Percentiles rank a stretch among this genome's conserved stretches.
These are phyloP conservation scores for Xylaria multiplex DNA, from an alignment of 2,329 filamentous ascomycete genomes.

Conservation along the genomic window DNA sequence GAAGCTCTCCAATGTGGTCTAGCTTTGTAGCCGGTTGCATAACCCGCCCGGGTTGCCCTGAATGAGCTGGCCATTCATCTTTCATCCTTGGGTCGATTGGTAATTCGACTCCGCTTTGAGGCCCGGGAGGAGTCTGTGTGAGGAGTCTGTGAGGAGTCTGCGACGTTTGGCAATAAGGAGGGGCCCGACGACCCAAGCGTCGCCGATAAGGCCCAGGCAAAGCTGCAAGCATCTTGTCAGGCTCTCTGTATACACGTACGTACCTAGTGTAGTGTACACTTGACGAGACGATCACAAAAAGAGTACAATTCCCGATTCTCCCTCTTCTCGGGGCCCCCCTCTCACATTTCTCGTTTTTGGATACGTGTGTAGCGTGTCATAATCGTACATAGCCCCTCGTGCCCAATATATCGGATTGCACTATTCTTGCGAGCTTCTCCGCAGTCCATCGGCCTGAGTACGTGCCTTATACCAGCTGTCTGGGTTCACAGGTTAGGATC, in stretches of 20 bases:
- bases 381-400: slow-evolving; percentile 17
- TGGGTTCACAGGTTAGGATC: neutral
- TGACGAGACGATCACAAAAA: slow-evolving; percentile 35
- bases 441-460: slow-evolving; percentile 2
- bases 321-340: slow-evolving; percentile 8
- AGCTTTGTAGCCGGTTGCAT: slow-evolving; percentile 28
- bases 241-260: slow-evolving; percentile 13
- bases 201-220: slow-evolving; percentile 19
- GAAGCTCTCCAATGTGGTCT: slow-evolving; percentile 31
- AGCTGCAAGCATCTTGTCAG: slow-evolving; percentile 14
- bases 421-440: slow-evolving; percentile 2
- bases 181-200: slow-evolving; percentile 33
- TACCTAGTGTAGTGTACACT: too few species aligned
- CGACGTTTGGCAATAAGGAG: slow-evolving; percentile 36
- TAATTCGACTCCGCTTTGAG: slow-evolving; percentile 36
- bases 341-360: slow-evolving; percentile 11
- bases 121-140: slow-evolving; percentile 33
- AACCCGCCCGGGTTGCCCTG: slow-evolving; percentile 22
- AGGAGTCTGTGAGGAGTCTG: slow-evolving; percentile 32
- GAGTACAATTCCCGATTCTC: slow-evolving; percentile 21
- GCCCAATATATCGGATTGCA: neutral
- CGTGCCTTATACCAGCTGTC: neutral
- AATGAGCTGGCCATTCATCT: slow-evolving; percentile 29
- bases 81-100: slow-evolving; percentile 33
- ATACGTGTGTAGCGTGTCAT: neutral